phyloP scores from a whole-genome alignment of 1,139 yeast species.

The Suhomyces taliae region DNA sequence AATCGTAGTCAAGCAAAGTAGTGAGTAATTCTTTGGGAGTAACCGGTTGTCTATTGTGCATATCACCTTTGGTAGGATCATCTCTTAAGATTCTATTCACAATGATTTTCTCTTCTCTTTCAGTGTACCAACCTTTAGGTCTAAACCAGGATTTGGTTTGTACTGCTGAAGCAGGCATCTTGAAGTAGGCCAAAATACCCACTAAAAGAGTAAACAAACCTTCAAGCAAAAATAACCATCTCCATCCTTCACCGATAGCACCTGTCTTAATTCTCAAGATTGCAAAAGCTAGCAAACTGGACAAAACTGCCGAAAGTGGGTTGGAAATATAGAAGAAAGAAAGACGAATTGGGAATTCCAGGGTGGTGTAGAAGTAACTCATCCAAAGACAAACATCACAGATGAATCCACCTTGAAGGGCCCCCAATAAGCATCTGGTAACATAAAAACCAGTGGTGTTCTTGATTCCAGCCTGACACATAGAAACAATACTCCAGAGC shows the following conservation, averaged over 20 bases:
- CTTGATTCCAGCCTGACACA: slow-evolving; percentile 23
- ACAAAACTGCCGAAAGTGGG: slow-evolving; percentile 38
- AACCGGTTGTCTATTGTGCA: slow-evolving; percentile 63
- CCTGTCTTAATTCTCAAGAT: slow-evolving; percentile 43
- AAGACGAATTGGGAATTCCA: slow-evolving; percentile 49
- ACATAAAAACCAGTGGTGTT: slow-evolving; percentile 32
- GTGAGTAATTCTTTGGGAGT: slow-evolving; percentile 36
- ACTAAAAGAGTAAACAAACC: slow-evolving; percentile 57
- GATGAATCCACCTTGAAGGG: slow-evolving; percentile 57
- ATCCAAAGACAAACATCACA: slow-evolving; percentile 57
- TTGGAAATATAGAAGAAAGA: slow-evolving; percentile 51
- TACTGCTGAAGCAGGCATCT: slow-evolving; percentile 61
- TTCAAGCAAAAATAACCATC: slow-evolving; percentile 65
- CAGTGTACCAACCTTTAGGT: slow-evolving; percentile 63
- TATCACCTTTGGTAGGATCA: slow-evolving; percentile 69
- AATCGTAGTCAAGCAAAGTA: slow-evolving; percentile 52
- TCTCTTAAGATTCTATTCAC: slow-evolving; percentile 65
- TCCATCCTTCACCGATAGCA: slow-evolving; percentile 53
- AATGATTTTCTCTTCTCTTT: slow-evolving; percentile 59
- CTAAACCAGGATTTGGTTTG: slow-evolving; percentile 55
- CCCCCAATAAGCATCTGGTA: slow-evolving; percentile 48
- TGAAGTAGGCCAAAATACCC: slow-evolving; percentile 52
- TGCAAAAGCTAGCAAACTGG: slow-evolving; percentile 48
- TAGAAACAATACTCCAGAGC: slow-evolving; percentile 27
- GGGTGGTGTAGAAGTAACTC: slow-evolving; percentile 54